Evolutionary conservation across 2,329 filamentous ascomycete species (phyloP), one percentile per base, ranked within the genome.

Genomic region (Bisporella sp.): DNA sequence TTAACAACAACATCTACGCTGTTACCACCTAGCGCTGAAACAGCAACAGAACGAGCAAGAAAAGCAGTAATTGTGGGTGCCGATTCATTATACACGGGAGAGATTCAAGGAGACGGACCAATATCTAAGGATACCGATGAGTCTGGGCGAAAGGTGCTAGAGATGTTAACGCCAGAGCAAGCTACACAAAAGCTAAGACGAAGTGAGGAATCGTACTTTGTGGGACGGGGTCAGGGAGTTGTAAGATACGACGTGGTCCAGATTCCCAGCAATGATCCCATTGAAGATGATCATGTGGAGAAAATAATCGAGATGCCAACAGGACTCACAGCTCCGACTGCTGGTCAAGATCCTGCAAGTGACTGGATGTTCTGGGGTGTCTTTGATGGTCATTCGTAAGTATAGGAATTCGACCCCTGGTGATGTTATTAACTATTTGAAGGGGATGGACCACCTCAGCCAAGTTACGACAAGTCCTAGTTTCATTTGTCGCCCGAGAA

Each of bases 301-400:
- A 95, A 96, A 77, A 96, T 97, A 62, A 89, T 99, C 44, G 89
- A 97, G 68, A 82, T 96, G 6, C 86, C 89, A 4, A 75, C 73
- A 48, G 75, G 73, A 72, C 78, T 51, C 39, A 74, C 70, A 62
- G 56, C 33, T 64, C 62, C 29, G 61, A 64, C 28, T 60, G 66
- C 33, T 67, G 76, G 37, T 5, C 33, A 40, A 6, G 75, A 77
- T 12, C 57, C 75, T 13, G 82, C 76, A 52, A 88, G 80, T 54
- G 95, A 99, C 69, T 99, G 93, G 93, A 97, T 97, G 90, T 99
- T 99, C 68, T 99, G 95, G 93, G 93, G 91, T 51, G 91, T 99
- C 13, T 99, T 97, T 68, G 93, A 99, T 65, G 93, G 93, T 0
- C 93, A 99, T 69, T 89, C 88, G 89, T 92, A 73, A 69, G 79